phyloP scores from a whole-genome alignment of 805 yeast species.

The Kluyveromyces starmeri region DNA sequence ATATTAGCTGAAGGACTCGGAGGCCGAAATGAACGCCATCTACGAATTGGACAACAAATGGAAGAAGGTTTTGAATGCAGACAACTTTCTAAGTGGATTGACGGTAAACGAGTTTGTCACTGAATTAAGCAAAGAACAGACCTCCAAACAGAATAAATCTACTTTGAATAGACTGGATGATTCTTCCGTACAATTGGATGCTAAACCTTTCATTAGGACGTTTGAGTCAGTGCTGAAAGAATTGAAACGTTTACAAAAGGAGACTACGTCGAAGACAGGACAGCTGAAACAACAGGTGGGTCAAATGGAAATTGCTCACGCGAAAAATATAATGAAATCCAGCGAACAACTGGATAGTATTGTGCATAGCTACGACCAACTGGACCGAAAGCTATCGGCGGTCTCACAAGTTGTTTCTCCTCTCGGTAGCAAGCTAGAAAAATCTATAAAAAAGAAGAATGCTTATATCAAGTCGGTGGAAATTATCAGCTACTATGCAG shows the following conservation, averaged over 20 bases:
- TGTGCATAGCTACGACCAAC: slow-evolving; percentile 16
- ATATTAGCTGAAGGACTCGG: too few relatives aligned
- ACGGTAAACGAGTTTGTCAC: slow-evolving; percentile 77
- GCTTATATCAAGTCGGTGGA: slow-evolving; percentile 64
- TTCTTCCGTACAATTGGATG: slow-evolving; percentile 45
- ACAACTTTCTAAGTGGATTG: slow-evolving; percentile 58
- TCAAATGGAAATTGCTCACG: slow-evolving; percentile 55
- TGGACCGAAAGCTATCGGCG: slow-evolving; percentile 30
- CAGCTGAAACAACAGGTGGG: slow-evolving; percentile 50
- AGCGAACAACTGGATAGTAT: slow-evolving; percentile 16
- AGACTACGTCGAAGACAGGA: slow-evolving; percentile 42
- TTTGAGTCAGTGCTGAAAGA: slow-evolving; percentile 80
- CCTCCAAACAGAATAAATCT: slow-evolving; percentile 9
- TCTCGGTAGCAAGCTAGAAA: slow-evolving; percentile 56
- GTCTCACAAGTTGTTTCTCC: slow-evolving; percentile 58
- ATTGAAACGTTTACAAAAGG: slow-evolving; percentile 50
- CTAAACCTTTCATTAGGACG: slow-evolving; percentile 89
- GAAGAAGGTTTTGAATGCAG: slow-evolving; percentile 44
- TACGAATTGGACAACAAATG: slow-evolving; percentile 61
- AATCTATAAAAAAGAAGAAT: slow-evolving; percentile 63
- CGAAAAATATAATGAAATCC: slow-evolving; percentile 48
- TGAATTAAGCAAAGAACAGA: slow-evolving; percentile 60
- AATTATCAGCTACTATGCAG: slow-evolving; percentile 66
- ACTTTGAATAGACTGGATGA: neutral
- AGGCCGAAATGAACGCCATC: slow-evolving; percentile 31